phyloP scores from a whole-genome alignment of 805 yeast genomes.

The Candida methanosorbosa region DNA sequence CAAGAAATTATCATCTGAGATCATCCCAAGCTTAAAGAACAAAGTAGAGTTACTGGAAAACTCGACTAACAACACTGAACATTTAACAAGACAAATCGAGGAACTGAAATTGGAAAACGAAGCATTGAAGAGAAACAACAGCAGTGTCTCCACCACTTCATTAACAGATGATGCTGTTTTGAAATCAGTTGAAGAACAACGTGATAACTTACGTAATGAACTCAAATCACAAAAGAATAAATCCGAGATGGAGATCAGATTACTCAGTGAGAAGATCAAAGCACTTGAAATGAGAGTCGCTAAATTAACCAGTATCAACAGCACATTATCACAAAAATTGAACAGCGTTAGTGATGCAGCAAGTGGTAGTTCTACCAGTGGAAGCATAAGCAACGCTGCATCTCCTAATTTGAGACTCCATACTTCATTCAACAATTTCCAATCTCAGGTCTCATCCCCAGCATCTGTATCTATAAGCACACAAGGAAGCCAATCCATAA shows the following conservation, averaged over 20 bases:
- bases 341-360: background rate
- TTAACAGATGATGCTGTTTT: background rate
- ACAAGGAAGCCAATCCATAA: too few species aligned
- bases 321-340: slow-evolving; percentile 6
- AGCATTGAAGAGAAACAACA: slow-evolving; percentile 25
- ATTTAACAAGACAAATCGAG: slow-evolving; percentile 16
- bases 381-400: too few species aligned
- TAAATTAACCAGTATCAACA: slow-evolving; percentile 9
- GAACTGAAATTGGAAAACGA: slow-evolving; percentile 22
- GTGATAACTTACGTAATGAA: slow-evolving; percentile 22
- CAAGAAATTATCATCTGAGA: slow-evolving; percentile 30
- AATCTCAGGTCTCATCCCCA: background rate
- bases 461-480: too few species aligned
- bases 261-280: slow-evolving; percentile 16
- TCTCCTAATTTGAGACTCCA: slow-evolving; percentile 9
- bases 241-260: slow-evolving; percentile 16
- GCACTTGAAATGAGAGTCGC: slow-evolving; percentile 13
- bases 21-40: slow-evolving; percentile 39
- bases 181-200: slow-evolving; percentile 11
- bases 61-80: slow-evolving; percentile 7
- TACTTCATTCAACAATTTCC: slow-evolving; percentile 8
- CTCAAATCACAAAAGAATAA: slow-evolving; percentile 19
- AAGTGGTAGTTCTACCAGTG: background rate
- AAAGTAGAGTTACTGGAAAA: slow-evolving; percentile 25
- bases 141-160: background rate